Percentiles rank a stretch among this genome's conserved stretches.
These are phyloP conservation scores for Ophiostoma sp. DNA, from an alignment of 2,329 filamentous ascomycete genomes.

Conservation along the genomic window DNA sequence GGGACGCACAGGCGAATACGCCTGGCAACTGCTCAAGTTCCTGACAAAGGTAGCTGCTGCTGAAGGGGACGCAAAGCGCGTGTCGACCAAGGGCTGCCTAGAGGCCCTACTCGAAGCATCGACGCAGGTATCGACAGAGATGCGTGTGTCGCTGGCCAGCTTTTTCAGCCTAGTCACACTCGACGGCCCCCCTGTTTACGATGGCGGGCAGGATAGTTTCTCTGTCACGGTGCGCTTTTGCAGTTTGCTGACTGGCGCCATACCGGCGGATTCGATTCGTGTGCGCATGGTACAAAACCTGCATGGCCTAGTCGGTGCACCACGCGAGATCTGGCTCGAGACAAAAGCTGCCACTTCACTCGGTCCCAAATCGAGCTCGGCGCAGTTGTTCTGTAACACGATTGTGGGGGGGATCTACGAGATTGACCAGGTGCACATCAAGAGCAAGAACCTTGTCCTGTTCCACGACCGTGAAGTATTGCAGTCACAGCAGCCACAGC, in stretches of 20 bases:
- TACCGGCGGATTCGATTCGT: conserved; percentile 60
- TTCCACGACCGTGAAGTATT: conserved; percentile 54
- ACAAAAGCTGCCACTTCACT: conserved; percentile 40
- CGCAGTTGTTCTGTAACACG: conserved; percentile 50
- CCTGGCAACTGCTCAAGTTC: conserved; percentile 68
- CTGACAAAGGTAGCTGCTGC: conserved; percentile 60
- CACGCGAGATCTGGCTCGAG: conserved; percentile 50
- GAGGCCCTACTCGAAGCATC: conserved; percentile 45
- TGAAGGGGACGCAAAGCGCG: conserved; percentile 35
- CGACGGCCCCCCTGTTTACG: conserved; percentile 63
- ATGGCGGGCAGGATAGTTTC: conserved; percentile 68
- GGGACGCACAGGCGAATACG: conserved; percentile 70
- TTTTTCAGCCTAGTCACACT: conserved; percentile 70
- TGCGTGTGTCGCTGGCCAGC: conserved; percentile 62
- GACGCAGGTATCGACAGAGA: conserved; percentile 48
- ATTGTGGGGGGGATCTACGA: conserved; percentile 68
- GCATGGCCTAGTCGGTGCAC: conserved; percentile 49
- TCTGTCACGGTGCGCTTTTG: conserved; percentile 61
- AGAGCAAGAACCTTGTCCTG: conserved; percentile 58
- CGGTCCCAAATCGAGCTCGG: conserved; percentile 48
- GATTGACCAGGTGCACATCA: conserved; percentile 65
- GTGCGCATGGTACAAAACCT: conserved; percentile 57
- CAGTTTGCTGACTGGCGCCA: conserved; percentile 66
- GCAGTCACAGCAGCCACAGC: background rate
- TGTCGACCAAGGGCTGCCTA: conserved; percentile 45